Evolutionary conservation across 2,329 filamentous ascomycete species (phyloP).

Genomic region (Dothidotthia symphoricarpi): DNA sequence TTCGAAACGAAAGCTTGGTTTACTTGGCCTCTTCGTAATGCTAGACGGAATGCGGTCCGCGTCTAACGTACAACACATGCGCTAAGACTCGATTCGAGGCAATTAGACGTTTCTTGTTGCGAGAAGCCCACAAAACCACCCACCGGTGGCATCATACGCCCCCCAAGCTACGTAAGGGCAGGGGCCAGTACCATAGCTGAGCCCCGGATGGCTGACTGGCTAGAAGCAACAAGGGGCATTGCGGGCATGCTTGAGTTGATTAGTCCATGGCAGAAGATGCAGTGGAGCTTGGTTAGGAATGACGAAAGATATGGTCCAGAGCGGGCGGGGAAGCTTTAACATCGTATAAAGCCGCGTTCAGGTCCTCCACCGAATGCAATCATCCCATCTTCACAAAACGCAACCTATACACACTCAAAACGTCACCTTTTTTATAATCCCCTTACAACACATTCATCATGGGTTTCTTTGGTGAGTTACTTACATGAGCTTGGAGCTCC

Average conservation of each 20-base stretch:
- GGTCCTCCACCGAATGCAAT: no score
- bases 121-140: conserved; percentile 1
- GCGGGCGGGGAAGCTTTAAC: no score
- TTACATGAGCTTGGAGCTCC: no score
- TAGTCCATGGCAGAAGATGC: background rate
- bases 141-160: conserved; percentile 13
- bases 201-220: conserved; percentile 20
- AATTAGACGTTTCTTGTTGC: no score
- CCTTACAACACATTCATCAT: conserved; percentile 31
- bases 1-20: conserved; percentile 31
- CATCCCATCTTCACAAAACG: background rate
- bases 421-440: background rate
- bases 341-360: no score
- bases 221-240: background rate
- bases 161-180: conserved; percentile 16
- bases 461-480: conserved; percentile 46
- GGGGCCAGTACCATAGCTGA: conserved; percentile 17
- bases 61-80: conserved; percentile 25
- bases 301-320: no score
- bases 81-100: conserved; percentile 18
- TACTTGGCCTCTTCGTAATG: conserved; percentile 6
- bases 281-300: no score
- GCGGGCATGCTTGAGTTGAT: conserved; percentile 9
- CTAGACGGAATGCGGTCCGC: conserved; percentile 4
- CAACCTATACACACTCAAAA: no score